phyloP scores from a whole-genome alignment of 2,329 filamentous ascomycete species.

The Epichloe baconii region DNA sequence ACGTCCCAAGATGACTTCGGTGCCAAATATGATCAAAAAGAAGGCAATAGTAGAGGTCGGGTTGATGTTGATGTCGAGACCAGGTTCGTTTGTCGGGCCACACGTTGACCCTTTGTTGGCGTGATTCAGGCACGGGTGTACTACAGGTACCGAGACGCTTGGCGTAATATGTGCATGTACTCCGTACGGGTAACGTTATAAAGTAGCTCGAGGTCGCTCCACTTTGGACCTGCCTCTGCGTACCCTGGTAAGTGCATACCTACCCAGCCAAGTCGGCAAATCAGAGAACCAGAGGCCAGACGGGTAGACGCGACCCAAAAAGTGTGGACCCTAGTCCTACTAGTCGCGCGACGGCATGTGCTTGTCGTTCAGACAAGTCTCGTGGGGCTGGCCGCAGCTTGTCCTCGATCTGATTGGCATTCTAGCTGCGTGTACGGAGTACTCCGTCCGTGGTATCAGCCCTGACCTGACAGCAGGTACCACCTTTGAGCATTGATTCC shows the following conservation, averaged over 20 bases:
- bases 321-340: neutral
- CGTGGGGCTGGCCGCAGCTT: too few relatives aligned
- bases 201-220: neutral
- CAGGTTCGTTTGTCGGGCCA: neutral
- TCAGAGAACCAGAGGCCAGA: too few relatives aligned
- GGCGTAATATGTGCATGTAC: too few relatives aligned
- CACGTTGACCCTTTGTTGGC: neutral
- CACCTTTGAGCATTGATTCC: too few relatives aligned
- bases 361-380: too few relatives aligned
- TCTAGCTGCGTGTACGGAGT: too few relatives aligned
- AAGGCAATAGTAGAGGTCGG: neutral
- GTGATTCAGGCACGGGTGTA: conserved; percentile 1
- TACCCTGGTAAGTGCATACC: neutral
- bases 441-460: too few relatives aligned
- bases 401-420: too few relatives aligned
- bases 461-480: too few relatives aligned
- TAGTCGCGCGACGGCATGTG: neutral
- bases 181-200: neutral
- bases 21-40: neutral
- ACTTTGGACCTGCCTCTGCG: neutral
- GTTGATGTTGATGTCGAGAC: neutral
- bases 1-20: neutral
- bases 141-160: neutral
- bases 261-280: neutral
- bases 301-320: neutral